Conservation (phyloP, 495 filamentous ascomycete species). For the Rhizodiscina lignyota region DNA sequence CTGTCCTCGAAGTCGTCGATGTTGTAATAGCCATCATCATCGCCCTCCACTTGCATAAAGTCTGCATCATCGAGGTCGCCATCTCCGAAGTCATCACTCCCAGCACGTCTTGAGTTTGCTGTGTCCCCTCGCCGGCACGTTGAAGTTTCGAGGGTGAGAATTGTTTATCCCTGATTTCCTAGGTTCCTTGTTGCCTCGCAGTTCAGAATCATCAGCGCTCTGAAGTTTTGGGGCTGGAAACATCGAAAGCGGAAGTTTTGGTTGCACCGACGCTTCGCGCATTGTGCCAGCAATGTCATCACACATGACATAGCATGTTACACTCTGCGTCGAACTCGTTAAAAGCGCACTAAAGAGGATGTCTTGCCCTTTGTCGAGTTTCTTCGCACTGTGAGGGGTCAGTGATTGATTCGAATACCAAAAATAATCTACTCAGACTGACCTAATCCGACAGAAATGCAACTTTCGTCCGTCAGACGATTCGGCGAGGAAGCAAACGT, state of each 20-base stretch:
- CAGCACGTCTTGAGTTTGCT: conserved; percentile 4
- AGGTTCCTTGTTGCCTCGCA: conserved; percentile 10
- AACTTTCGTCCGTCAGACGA: conserved; percentile 55
- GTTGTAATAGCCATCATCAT: too few relatives aligned
- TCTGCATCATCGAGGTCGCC: conserved; percentile 40
- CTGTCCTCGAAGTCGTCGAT: conserved; percentile 30
- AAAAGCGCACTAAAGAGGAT: conserved; percentile 45
- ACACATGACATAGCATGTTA: conserved; percentile 66
- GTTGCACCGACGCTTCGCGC: conserved; percentile 41
- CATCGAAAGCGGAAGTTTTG: conserved; percentile 35
- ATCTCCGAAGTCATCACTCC: conserved; percentile 36
- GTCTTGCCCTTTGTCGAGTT: conserved; percentile 45
- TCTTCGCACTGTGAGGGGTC: conserved; percentile 36
- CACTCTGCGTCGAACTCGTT: conserved; percentile 32
- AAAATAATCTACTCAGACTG: conserved; percentile 3
- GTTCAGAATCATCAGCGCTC: too few relatives aligned
- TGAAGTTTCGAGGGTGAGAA: neutral
- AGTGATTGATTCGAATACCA: conserved; percentile 5
- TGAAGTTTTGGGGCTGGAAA: conserved; percentile 31
- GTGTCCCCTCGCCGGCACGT: too few relatives aligned
- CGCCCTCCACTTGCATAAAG: conserved; percentile 30
- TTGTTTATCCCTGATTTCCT: neutral
- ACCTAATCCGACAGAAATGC: conserved; percentile 65
- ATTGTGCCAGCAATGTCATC: conserved; percentile 76
- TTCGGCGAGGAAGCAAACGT: conserved; percentile 61